Evolutionary conservation across 176 grass and related monocot genomes (phyloP).

Genomic region (Leersia perrieri): DNA sequence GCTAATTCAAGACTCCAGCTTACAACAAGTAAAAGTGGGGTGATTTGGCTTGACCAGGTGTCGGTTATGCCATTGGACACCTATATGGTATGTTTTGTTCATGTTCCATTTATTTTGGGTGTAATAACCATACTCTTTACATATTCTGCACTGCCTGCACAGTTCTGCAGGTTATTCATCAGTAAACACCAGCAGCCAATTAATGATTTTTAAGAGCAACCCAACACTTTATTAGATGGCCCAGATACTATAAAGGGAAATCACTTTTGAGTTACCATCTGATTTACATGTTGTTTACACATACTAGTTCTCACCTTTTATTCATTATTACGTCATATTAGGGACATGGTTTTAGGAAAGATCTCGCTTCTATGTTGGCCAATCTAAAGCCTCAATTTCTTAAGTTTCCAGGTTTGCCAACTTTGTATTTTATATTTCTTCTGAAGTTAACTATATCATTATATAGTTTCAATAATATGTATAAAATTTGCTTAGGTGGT

Average conservation of each 20-base stretch:
- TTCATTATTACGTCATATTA: constrained; percentile 26
- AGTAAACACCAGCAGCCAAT: not conserved
- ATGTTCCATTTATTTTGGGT: not conserved
- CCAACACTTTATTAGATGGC: not conserved
- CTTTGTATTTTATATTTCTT: not conserved
- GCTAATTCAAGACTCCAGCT: constrained; percentile 79
- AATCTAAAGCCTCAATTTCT: constrained; percentile 80
- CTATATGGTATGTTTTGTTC: constrained; percentile 65
- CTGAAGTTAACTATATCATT: not conserved
- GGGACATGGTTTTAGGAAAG: constrained; percentile 89
- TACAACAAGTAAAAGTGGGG: constrained; percentile 63
- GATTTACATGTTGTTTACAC: not conserved
- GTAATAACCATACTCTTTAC: not conserved
- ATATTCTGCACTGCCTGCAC: not conserved
- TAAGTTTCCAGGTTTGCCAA: constrained; percentile 79
- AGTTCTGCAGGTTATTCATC: not conserved
- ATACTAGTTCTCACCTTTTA: not conserved
- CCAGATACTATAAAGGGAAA: not conserved
- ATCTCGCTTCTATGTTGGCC: constrained; percentile 78
- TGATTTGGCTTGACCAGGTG: constrained; percentile 91
- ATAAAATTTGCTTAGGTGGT: constrained; percentile 51
- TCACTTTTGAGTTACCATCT: not conserved
- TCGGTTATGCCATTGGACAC: constrained; percentile 84
- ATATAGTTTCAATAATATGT: not conserved
- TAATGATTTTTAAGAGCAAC: not conserved